Evolutionary conservation across 2,329 filamentous ascomycete species (phyloP), one percentile per base, ranked within the genome.

Genomic region (Aspergillus sp.): DNA sequence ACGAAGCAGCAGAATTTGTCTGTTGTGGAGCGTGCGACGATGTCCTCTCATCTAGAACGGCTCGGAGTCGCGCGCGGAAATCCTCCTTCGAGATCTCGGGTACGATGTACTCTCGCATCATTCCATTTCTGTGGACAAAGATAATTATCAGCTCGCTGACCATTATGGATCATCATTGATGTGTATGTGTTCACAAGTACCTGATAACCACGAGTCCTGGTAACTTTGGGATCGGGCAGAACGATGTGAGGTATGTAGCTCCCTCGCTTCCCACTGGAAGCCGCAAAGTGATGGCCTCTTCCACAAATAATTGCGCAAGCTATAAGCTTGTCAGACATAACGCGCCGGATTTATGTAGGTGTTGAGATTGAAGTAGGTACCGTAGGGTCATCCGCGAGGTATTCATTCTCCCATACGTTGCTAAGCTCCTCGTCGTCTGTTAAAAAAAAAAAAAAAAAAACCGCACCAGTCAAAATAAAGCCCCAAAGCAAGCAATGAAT

Each of bases 161-260:
- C 15, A 20, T 13, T 17, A 3, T 19, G 2, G 5, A 19, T 20
- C 15, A 5, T 3, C 9, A 39, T 5, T 12, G 17, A 5, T 22
- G 3, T 22, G 37, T 19, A 20, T 37, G 4, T 15, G 33, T 35
- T 35, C n/a, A 49, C 77, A 30, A 30, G 45, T 72, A 85, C 80
- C 84, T 82, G 57, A 95, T 90, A 17, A 94, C 74, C 13, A 95
- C 78, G 7, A 95, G 70, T 1, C 86, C 86, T 0, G 91, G 90
- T n/a, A 82, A 82, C 55, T 82, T 82, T 1, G 81, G 79, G n/a
- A 95, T 73, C 0, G 88, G 87, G 59, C 88, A 94, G 60, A 95
- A 87, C 41, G 88, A 87, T 7, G 84, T 80, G 12, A 97, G 75
- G 60, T 89, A 94, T 5, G 80, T 83, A 7, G 89, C 89, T 72